Conservation (phyloP, 495 filamentous ascomycete genomes). For the Aspergillus mulundensis region DNA sequence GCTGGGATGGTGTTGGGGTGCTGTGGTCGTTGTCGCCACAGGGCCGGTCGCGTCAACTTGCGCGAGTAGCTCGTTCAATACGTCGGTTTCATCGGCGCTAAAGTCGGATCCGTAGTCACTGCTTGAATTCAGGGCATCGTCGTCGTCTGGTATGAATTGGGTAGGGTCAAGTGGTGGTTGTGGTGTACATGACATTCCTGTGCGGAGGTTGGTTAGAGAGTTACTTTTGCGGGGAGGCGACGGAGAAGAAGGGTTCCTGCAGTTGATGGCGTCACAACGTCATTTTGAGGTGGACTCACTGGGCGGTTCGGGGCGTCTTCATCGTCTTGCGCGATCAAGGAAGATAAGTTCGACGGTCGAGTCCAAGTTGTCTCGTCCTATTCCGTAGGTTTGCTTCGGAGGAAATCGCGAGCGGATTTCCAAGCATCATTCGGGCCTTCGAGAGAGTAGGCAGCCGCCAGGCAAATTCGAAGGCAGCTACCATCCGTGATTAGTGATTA, state of each 20-base stretch:
- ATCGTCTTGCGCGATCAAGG: neutral
- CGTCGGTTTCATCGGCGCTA: slow-evolving; percentile 55
- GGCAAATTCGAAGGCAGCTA: no score
- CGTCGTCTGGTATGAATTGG: slow-evolving; percentile 19
- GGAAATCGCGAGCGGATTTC: no score
- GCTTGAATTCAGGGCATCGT: slow-evolving; percentile 9
- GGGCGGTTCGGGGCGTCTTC: neutral
- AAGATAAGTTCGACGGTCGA: neutral
- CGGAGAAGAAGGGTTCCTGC: neutral
- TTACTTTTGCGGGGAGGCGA: neutral
- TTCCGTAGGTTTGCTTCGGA: no score
- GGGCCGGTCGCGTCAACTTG: slow-evolving; percentile 27
- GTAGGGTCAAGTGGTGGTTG: slow-evolving; percentile 10
- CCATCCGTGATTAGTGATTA: no score
- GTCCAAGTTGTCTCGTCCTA: neutral
- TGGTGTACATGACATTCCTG: slow-evolving; percentile 40
- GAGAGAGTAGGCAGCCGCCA: no score
- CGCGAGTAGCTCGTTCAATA: slow-evolving; percentile 45
- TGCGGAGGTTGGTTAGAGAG: neutral
- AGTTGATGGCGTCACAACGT: neutral
- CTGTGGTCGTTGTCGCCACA: slow-evolving; percentile 2
- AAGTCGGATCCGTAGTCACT: slow-evolving; percentile 75
- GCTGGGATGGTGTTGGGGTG: slow-evolving; percentile 7
- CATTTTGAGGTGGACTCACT: slow-evolving; percentile 4
- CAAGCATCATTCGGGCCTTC: no score